A percentile compares a stretch with the other conserved stretches of the same genome.
These are phyloP conservation scores for Pugionium dolabratum DNA, from an alignment of 345 rosid genomes.

Conservation along the genomic window DNA sequence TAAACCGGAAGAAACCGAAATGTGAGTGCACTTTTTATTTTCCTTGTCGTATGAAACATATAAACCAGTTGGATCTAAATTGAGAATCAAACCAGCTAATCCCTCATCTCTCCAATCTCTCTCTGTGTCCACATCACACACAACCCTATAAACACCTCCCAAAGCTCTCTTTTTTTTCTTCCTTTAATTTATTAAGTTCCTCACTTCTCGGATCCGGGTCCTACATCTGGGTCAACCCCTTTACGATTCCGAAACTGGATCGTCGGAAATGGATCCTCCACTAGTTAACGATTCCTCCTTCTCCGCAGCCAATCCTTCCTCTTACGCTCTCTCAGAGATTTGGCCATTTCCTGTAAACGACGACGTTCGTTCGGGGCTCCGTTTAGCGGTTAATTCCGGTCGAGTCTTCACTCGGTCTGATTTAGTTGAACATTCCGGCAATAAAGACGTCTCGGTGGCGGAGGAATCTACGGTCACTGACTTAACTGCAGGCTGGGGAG, in stretches of 20 bases:
- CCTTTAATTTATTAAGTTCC: conserved; percentile 1
- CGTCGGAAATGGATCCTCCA: conserved; percentile 78
- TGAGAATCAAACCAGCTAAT: no score
- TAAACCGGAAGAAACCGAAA: no score
- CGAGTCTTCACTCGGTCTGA: conserved; percentile 20
- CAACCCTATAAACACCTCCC: conserved; percentile 34
- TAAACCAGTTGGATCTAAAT: no score
- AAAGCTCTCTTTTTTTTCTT: neutral
- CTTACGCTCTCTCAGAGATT: conserved; percentile 85
- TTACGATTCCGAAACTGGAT: conserved; percentile 5
- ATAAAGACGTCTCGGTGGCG: conserved; percentile 53
- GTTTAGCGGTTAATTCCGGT: conserved; percentile 53
- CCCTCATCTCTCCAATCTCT: neutral
- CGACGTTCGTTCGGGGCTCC: conserved; percentile 56
- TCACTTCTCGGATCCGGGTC: conserved; percentile 50
- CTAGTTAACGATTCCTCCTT: conserved; percentile 72
- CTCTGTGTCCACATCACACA: conserved; percentile 30
- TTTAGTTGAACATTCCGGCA: conserved; percentile 50
- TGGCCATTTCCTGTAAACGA: conserved; percentile 71
- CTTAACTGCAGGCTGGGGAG: conserved; percentile 62
- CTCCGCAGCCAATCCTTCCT: conserved; percentile 78
- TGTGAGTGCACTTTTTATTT: no score
- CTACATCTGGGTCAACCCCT: conserved; percentile 27
- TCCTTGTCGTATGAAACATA: no score
- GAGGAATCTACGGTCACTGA: conserved; percentile 87